phyloP scores from a whole-genome alignment of 1,139 yeast genomes.

The Lodderomyces margitis region DNA sequence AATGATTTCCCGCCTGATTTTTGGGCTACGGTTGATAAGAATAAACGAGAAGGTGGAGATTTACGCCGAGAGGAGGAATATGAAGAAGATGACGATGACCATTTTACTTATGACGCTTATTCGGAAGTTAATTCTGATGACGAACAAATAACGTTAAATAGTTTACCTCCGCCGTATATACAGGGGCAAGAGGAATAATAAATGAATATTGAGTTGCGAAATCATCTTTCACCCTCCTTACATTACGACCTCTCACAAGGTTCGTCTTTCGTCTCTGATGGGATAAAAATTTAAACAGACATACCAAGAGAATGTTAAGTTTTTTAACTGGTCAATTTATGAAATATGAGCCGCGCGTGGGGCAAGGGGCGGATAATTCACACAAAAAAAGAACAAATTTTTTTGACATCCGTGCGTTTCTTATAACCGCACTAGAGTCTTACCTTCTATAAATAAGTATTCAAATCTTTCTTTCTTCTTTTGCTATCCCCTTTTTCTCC shows the following conservation, averaged over 20 bases:
- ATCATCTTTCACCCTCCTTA: not conserved
- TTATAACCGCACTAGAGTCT: too few species aligned
- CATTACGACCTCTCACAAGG: not conserved
- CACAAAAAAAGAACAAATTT: too few species aligned
- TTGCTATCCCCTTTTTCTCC: too few species aligned
- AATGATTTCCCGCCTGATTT: slow-evolving; percentile 59
- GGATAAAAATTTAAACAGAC: too few species aligned
- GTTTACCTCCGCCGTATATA: slow-evolving; percentile 29
- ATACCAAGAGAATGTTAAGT: too few species aligned
- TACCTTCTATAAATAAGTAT: too few species aligned
- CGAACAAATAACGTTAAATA: slow-evolving; percentile 43
- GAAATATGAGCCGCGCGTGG: too few species aligned
- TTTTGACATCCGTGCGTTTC: too few species aligned
- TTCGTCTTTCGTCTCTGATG: too few species aligned
- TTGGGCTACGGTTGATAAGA: slow-evolving; percentile 34
- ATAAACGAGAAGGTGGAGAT: slow-evolving; percentile 2
- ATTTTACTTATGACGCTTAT: slow-evolving; percentile 43
- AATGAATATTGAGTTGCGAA: not conserved
- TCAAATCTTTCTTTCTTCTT: too few species aligned
- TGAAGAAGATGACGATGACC: slow-evolving; percentile 14
- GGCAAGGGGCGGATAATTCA: too few species aligned
- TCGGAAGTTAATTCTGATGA: slow-evolving; percentile 32
- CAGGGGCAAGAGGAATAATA: slow-evolving; percentile 6
- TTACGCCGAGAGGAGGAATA: slow-evolving; percentile 2
- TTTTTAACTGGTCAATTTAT: too few species aligned